These are phyloP conservation scores for Cladobotryum mycophilum DNA, from an alignment of 2,329 filamentous ascomycete species.

Conservation along the genomic window DNA sequence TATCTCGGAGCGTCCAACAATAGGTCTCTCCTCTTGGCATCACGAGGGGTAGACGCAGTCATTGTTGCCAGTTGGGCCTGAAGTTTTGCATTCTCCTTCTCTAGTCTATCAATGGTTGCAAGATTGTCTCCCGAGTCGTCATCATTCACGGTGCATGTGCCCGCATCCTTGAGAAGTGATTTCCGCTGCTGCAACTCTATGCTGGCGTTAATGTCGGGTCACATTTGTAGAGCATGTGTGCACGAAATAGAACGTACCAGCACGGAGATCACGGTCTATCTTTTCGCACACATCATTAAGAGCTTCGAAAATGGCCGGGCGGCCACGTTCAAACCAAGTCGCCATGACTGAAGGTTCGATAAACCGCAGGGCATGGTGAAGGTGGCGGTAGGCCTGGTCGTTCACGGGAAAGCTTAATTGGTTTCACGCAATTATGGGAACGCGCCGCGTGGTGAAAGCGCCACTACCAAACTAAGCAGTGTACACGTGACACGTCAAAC, in stretches of 20 bases:
- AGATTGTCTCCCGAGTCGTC: constrained; percentile 3
- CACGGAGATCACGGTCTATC: constrained; percentile 32
- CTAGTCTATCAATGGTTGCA: constrained; percentile 28
- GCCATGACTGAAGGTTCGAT: constrained; percentile 25
- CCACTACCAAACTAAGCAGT: neutral
- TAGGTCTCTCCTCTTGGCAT: no score
- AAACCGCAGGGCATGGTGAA: neutral
- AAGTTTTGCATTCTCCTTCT: constrained; percentile 38
- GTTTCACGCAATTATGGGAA: neutral
- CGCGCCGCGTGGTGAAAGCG: neutral
- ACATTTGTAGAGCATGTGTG: constrained; percentile 8
- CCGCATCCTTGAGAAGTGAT: neutral
- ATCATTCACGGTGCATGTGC: neutral
- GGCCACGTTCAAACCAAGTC: constrained; percentile 34
- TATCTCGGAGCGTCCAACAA: no score
- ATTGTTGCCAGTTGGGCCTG: constrained; percentile 26
- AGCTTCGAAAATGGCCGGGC: constrained; percentile 34
- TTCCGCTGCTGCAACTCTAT: constrained; percentile 7
- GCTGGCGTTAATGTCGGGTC: constrained; percentile 3
- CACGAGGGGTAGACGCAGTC: neutral
- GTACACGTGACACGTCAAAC: no score
- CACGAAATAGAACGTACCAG: constrained; percentile 24
- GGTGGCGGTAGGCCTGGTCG: neutral
- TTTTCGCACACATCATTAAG: constrained; percentile 33
- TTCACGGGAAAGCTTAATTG: constrained; percentile 1